Evolutionary conservation across 1,139 yeast species (phyloP).

Genomic region (Candida sp.): DNA sequence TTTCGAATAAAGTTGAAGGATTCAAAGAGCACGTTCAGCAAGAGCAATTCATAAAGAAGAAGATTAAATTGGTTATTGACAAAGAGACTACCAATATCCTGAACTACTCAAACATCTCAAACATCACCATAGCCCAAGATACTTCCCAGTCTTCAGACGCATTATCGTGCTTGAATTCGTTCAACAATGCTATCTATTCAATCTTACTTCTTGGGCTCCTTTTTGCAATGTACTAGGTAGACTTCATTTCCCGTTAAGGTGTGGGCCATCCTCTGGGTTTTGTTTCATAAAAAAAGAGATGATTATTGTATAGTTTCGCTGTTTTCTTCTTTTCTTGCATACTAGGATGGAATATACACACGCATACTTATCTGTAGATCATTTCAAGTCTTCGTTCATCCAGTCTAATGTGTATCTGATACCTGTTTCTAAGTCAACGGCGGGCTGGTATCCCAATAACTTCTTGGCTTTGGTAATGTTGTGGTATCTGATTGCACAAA

Average conservation of each 20-base stretch:
- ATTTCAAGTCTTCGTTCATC: slow-evolving; percentile 72
- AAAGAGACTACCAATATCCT: slow-evolving; percentile 2
- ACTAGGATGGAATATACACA: neutral
- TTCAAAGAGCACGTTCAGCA: neutral
- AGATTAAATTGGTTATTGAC: slow-evolving; percentile 12
- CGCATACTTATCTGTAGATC: slow-evolving; percentile 1
- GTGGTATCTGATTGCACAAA: slow-evolving; percentile 96
- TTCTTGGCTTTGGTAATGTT: slow-evolving; percentile 87
- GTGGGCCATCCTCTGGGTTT: neutral
- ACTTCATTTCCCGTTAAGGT: neutral
- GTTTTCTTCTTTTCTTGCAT: neutral
- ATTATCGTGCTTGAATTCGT: neutral
- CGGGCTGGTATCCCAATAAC: slow-evolving; percentile 79
- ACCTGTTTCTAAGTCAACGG: slow-evolving; percentile 82
- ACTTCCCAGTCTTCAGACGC: neutral
- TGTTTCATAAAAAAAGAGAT: neutral
- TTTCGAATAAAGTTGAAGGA: slow-evolving; percentile 1
- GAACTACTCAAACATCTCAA: slow-evolving; percentile 1
- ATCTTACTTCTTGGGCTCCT: neutral
- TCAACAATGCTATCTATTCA: neutral
- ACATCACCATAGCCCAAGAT: neutral
- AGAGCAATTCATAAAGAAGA: slow-evolving; percentile 12
- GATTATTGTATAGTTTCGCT: neutral
- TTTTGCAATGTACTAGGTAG: slow-evolving; percentile 1
- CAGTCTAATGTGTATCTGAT: slow-evolving; percentile 81